phyloP scores from a whole-genome alignment of 495 filamentous ascomycete species.

The Aspergillus biplanus region DNA sequence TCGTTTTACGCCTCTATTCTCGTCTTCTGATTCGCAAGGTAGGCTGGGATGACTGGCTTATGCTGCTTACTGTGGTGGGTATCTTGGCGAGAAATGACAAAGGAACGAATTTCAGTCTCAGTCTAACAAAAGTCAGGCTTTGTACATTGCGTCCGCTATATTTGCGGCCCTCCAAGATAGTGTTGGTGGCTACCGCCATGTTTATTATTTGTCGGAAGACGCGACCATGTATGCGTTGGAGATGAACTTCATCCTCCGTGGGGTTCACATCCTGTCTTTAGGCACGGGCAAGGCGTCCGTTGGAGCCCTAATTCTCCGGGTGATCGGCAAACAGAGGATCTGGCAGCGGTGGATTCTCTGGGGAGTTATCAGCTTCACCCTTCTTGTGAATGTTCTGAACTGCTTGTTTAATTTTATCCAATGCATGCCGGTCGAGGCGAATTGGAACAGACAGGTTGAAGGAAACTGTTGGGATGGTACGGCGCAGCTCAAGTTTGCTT shows the following conservation, averaged over 20 bases:
- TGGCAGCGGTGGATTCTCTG: slow-evolving; percentile 4
- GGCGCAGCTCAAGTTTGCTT: slow-evolving; percentile 8
- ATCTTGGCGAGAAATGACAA: too few relatives aligned
- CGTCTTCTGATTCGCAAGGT: slow-evolving; percentile 5
- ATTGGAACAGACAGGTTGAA: background rate
- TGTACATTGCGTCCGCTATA: slow-evolving; percentile 1
- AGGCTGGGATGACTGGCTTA: slow-evolving; percentile 11
- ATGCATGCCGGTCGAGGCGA: slow-evolving; percentile 1
- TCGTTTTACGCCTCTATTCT: slow-evolving; percentile 1
- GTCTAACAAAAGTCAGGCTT: background rate
- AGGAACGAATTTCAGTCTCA: background rate
- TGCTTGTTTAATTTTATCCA: slow-evolving; percentile 8
- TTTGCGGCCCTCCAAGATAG: slow-evolving; percentile 9
- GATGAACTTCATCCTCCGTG: slow-evolving; percentile 5
- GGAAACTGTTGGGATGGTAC: background rate
- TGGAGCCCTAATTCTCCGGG: slow-evolving; percentile 6
- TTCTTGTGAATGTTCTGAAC: slow-evolving; percentile 5
- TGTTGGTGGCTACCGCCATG: slow-evolving; percentile 9
- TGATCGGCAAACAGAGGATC: slow-evolving; percentile 4
- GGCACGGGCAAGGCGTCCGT: slow-evolving; percentile 5
- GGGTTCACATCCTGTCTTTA: slow-evolving; percentile 3
- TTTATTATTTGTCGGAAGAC: slow-evolving; percentile 1
- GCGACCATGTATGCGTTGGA: background rate
- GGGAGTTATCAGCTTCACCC: background rate
- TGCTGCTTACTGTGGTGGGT: slow-evolving; percentile 8